Conservation (phyloP, 257 asterid species). For the Rubia yunnanensis region DNA sequence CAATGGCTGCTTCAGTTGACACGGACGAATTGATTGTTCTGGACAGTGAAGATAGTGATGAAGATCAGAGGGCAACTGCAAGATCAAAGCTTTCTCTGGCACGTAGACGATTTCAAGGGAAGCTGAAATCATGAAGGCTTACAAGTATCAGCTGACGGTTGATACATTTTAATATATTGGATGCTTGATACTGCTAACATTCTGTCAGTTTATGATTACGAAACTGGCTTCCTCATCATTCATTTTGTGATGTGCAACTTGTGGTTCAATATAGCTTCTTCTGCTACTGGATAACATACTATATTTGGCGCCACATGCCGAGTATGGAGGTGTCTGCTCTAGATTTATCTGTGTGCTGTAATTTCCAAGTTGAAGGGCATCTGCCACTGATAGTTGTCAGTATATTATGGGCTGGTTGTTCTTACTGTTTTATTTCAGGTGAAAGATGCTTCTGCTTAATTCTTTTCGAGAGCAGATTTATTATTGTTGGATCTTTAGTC, state of each 20-base stretch:
- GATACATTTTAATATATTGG: not conserved
- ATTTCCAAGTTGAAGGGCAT: not conserved
- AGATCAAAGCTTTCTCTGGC: constrained; percentile 53
- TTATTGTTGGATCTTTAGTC: not conserved
- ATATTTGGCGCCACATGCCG: constrained; percentile 1
- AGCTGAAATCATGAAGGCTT: constrained; percentile 26
- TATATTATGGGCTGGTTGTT: constrained; percentile 8
- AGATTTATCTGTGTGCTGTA: not conserved
- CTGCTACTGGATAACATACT: not conserved
- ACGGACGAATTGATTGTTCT: constrained; percentile 47
- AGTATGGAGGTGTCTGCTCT: not conserved
- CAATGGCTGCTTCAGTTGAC: constrained; percentile 23
- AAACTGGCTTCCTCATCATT: not conserved
- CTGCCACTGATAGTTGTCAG: not conserved
- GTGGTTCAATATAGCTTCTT: not conserved
- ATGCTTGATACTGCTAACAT: not conserved
- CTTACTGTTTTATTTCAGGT: not conserved
- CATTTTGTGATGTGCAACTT: not conserved
- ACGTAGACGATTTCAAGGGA: constrained; percentile 37
- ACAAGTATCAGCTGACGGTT: not conserved
- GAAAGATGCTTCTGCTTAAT: not conserved
- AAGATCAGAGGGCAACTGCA: constrained; percentile 27
- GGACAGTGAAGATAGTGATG: constrained; percentile 83
- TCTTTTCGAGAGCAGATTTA: not conserved
- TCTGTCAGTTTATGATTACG: not conserved